Evolutionary conservation across 1,284 basidiomycete genomes (phyloP), one percentile per base, ranked within the genome.

Genomic region (Apiotrichum sp.): DNA sequence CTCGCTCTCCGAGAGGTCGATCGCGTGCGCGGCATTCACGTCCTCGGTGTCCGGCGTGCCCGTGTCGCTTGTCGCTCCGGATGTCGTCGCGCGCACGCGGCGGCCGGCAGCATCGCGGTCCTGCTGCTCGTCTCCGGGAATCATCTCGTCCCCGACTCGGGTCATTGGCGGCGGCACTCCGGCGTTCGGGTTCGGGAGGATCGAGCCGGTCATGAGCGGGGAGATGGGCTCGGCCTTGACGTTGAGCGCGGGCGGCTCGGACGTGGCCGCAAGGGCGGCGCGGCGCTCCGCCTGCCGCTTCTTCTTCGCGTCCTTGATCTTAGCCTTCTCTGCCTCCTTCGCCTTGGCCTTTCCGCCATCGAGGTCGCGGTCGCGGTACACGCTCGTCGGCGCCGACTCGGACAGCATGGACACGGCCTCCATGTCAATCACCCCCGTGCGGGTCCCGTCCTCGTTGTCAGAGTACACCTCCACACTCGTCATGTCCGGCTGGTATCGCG

Each of bases 311-410:
- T 61, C 61, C 52, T 64, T 65, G 36, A 59, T 35, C 71, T 79
- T 78, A 41, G 62, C 71, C 59, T 77, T 74, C 47, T 62, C 67
- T 32, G 75, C 54, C 22, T 47, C 78, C 62, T 72, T 62, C 11
- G 56, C 56, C 46, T 56, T 56, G 9, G 63, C 63, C 31, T 78
- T 82, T 43, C 65, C 68, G n/a, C 67, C 63, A 49, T 67, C 65
- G 50, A 71, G 63, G 33, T 68, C 66, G 6, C 74, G 64, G 43
- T 81, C 84, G 51, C 79, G 80, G 56, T 62, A 65, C 8, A 93
- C 70, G 56, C 82, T 84, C 64, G 92, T 89, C 0, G 91, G 91
- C 3, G 91, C 91, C 80, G 88, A 88, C 81, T 87, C 92, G 70
- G 91, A 88, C 80, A 95, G 84, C 56, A 82, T 78, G 45, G 82